Evolutionary conservation across 345 rosid genomes (phyloP), one percentile per base, ranked within the genome.

Genomic region (Citrus cavaleriei): DNA sequence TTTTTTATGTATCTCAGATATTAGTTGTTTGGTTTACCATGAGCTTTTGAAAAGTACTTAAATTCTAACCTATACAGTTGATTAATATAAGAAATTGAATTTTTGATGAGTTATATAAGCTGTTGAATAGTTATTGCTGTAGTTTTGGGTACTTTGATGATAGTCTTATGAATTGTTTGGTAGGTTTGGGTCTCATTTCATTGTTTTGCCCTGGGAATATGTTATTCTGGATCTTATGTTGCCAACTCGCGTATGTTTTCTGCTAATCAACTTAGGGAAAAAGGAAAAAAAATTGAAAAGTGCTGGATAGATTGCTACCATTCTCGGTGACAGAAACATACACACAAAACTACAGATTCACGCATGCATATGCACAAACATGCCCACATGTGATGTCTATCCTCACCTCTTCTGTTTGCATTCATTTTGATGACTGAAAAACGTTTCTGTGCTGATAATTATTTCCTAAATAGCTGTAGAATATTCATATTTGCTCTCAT

Each of bases 401-500:
- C 60, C 49, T 35, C 58, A 22, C 35, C 62, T 62, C 4, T 27
- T 25, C 8, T 74, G 25, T 19, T 67, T 61, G 19, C 34, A 67
- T 67, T 42, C 35, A 46, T 58, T 54, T 63, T 62, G 73, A 38
- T 70, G 42, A 38, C 16, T n/a, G 19, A n/a, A n/a, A 35, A 12
- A 57, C 21, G 18, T 77, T 62, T 74, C 49, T 64, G 38, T 24
- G 27, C 66, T 6, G 4, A 74, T 25, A n/a, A 46, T 19, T 61
- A 24, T 61, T 63, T 51, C 57, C 21, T 30, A 2, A 40, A 19
- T 72, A 38, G 40, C 32, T 54, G 25, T 25, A 37, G 69, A 74
- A 5, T 57, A 73, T 68, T 78, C 30, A 38, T 66, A 21, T 80
- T 77, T 64, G 69, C 10, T 80, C 64, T 66, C 35, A 66, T 64